Evolutionary conservation across 108 stramenopile species (phyloP).

Genomic region (Skeletonema costatum): DNA sequence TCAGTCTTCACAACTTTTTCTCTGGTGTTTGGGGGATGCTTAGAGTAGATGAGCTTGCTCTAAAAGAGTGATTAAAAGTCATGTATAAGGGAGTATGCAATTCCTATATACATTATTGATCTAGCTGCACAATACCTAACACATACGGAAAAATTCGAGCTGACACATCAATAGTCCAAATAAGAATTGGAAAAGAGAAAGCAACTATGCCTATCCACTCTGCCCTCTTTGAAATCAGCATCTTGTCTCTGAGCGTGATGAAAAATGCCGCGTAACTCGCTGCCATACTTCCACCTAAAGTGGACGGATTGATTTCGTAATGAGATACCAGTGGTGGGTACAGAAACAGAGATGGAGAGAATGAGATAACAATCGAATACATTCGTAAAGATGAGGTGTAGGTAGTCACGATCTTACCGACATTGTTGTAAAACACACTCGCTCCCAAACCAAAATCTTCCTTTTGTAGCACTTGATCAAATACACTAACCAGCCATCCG

Average conservation of each 20-base stretch:
- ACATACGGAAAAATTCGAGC: not conserved
- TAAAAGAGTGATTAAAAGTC: too few species aligned
- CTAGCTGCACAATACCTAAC: not conserved
- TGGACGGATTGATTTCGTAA: too few species aligned
- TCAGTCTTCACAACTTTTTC: too few species aligned
- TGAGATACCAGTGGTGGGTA: too few species aligned
- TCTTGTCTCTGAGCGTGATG: constrained; percentile 23
- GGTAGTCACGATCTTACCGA: too few species aligned
- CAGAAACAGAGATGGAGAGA: too few species aligned
- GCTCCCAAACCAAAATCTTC: not conserved
- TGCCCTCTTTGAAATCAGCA: constrained; percentile 22
- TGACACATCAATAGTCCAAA: constrained; percentile 9
- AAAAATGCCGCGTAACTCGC: constrained; percentile 14
- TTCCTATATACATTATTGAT: not conserved
- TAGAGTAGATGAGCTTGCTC: too few species aligned
- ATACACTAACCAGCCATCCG: not conserved
- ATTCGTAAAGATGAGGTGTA: too few species aligned
- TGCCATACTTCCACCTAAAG: constrained; percentile 3
- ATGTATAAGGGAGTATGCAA: too few species aligned
- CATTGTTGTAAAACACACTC: not conserved
- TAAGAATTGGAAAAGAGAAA: constrained; percentile 12
- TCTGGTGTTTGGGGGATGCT: too few species aligned
- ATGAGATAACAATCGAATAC: too few species aligned
- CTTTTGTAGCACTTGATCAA: not conserved
- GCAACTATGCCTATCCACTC: constrained; percentile 12